Evolutionary conservation across 2,329 filamentous ascomycete species (phyloP), one percentile per base, ranked within the genome.

Genomic region (Botryotinia convoluta): DNA sequence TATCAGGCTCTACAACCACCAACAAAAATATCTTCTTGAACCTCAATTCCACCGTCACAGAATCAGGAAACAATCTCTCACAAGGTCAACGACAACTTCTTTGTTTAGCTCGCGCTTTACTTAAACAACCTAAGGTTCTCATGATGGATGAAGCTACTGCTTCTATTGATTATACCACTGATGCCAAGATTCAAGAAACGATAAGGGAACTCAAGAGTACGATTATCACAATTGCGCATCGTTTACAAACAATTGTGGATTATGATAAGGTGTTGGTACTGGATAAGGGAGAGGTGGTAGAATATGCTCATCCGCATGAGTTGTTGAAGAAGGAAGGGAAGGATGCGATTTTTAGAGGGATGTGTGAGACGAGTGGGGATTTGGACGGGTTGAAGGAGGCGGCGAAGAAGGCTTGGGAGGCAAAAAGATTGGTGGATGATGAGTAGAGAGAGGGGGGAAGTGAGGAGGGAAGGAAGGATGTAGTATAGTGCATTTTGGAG

Each of bases 111-210:
- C 91, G 96, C 72, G 96, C 96, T 0, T 89, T 99, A 77, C 91
- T 99, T 76, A 98, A 97, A 83, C 89, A 90, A 48, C 95, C 96
- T 0, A 95, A 93, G 76, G 94, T 99, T 2, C 86, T 99, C n/a
- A 92, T 99, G 80, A 98, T 99, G 96, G 96, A 99, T 82, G 96
- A 99, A 85, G 96, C 96, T 0, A 99, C 96, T 0, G 96, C 96
- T 0, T 97, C 93, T 0, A 98, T 99, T 80, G 96, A 99, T 84
- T 98, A 98, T 83, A 92, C 91, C 8, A 99, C 96, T 2, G 96
- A 99, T 80, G 87, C 91, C 68, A 98, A 97, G 84, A 98, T 99
- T 77, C 96, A 99, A 83, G 94, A 93, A 79, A 98, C 96, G 0
- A 95, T 99, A 75, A 92, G 94, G n/a, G 93, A 97, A 82, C 88